These are phyloP conservation scores for Pseudonitzschia delicatissima DNA, from an alignment of 108 stramenopile genomes.

Conservation along the genomic window DNA sequence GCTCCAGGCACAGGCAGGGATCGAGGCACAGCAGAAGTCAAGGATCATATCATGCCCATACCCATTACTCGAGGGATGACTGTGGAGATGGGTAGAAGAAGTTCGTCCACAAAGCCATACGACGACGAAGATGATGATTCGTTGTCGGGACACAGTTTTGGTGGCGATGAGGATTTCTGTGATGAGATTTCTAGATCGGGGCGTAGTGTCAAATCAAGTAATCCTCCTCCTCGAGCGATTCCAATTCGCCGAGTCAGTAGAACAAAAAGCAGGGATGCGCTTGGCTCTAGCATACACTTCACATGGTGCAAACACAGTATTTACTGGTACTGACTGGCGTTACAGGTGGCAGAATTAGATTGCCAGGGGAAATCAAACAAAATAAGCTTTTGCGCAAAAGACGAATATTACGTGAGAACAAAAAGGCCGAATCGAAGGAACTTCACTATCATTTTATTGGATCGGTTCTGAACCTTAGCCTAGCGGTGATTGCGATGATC, in stretches of 20 bases:
- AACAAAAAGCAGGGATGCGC: too few species aligned
- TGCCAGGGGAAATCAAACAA: constrained; percentile 1
- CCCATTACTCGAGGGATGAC: background rate
- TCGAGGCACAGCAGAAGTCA: background rate
- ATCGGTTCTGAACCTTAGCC: constrained; percentile 16
- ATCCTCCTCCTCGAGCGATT: too few species aligned
- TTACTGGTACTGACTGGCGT: too few species aligned
- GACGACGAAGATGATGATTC: constrained; percentile 12
- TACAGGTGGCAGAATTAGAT: too few species aligned
- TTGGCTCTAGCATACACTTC: too few species aligned
- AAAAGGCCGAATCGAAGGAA: constrained; percentile 3
- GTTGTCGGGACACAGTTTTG: constrained; percentile 18
- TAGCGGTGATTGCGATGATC: constrained; percentile 25
- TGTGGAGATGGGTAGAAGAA: background rate
- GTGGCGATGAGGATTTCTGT: constrained; percentile 11
- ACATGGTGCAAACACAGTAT: too few species aligned
- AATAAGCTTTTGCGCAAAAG: constrained; percentile 24
- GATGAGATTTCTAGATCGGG: background rate
- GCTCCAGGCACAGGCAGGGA: too few species aligned
- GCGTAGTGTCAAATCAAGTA: background rate
- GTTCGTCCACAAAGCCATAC: background rate
- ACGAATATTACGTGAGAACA: constrained; percentile 24
- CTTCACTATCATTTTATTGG: constrained; percentile 28
- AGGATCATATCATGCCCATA: background rate
- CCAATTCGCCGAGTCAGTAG: too few species aligned